Base-by-base conservation (phyloP, 108 stramenopile genomes). In the Tribonema minus region DNA sequence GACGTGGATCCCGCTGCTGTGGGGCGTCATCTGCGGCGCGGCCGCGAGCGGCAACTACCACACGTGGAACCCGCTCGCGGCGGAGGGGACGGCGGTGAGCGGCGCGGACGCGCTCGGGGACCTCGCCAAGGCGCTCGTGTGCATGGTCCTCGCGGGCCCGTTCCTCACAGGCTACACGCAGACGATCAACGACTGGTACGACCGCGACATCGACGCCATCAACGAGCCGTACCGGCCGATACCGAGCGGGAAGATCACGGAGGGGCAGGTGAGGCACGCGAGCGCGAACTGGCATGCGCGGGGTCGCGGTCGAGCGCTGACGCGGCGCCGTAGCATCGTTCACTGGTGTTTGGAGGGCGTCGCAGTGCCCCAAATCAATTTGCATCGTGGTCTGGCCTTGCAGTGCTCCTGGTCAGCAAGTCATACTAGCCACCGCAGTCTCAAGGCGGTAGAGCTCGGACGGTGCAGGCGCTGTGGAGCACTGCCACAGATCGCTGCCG, bases 141-240 rank as follows among this genome's bases (percentile, higher is more conserved):
- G 76, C 76, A 77, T 77, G 79, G 88, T 95, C 58, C 85, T 96
- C 64, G 90, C 93, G 28, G 95, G 94, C 25, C 95, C 95, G 27
- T 93, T 95, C 85, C 81, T 95, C 60, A 95, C 94, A 34, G 95
- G 95, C 40, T 96, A 92, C 85, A 94, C 94, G 5, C 95, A 96
- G 87, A 96, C 95, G n/a, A 94, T 96, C 68, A 96, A 96, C 83
- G 95, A 96, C 80, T 96, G 95, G 95, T 95, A 96, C 82, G 95
- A 96, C 88, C 87, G 92, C 33, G 95, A 96, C 26, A 94, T 96
- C 79, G 95, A 96, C 88, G 95, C 95, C 61, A 96, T 96, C 84
- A 96, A 96, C 65, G 95, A 96, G 86, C 95, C 95, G 5, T 92
- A 96, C 83, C 88, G 95, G 61, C 95, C 95, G 2, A 96, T 96